phyloP scores from a whole-genome alignment of 2,329 filamentous ascomycete species.

The Ceratocystis alfenasii region DNA sequence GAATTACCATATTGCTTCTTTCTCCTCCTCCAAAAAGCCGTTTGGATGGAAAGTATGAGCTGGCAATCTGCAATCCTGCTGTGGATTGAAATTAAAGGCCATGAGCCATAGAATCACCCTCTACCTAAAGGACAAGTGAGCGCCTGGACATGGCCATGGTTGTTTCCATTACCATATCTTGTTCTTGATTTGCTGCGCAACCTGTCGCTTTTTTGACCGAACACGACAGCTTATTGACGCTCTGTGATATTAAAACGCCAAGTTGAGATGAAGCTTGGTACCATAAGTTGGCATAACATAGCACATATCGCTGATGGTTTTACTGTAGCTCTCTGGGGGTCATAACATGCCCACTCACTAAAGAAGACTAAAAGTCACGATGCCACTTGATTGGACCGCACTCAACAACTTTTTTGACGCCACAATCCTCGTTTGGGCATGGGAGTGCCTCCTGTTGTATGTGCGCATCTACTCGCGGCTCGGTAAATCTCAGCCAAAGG shows the following conservation, averaged over 20 bases:
- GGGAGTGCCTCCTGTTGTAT: neutral
- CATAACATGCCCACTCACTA: too few species aligned
- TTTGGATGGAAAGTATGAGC: neutral
- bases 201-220: neutral
- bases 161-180: neutral
- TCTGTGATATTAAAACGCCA: neutral
- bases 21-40: neutral
- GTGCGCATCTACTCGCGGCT: neutral
- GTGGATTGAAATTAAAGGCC: neutral
- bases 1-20: neutral
- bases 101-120: neutral
- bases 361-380: neutral
- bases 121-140: neutral
- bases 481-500: neutral
- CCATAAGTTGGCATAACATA: neutral
- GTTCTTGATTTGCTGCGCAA: neutral
- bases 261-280: neutral
- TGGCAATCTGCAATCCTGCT: constrained; percentile 11
- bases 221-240: too few species aligned
- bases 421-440: neutral
- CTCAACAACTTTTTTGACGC: neutral
- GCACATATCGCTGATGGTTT: neutral
- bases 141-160: neutral
- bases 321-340: neutral
- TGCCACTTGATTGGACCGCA: neutral